These are phyloP conservation scores for Tolypocladium pustulatum DNA, from an alignment of 2,329 filamentous ascomycete genomes.

Conservation along the genomic window DNA sequence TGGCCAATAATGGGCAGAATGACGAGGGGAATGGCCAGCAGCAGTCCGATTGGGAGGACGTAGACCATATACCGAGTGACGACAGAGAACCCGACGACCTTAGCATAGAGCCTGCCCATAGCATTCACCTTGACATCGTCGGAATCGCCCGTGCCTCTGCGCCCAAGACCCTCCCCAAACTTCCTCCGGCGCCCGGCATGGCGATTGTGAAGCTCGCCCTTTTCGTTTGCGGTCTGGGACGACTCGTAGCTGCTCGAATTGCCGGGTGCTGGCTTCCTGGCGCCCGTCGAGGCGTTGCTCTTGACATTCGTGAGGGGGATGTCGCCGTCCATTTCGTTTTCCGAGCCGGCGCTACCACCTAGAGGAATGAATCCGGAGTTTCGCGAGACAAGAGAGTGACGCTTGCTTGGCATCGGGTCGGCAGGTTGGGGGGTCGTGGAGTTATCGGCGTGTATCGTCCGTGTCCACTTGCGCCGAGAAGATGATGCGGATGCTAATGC, in stretches of 20 bases:
- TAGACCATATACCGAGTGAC: conserved; percentile 59
- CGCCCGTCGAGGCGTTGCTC: conserved; percentile 44
- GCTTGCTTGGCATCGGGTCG: conserved; percentile 8
- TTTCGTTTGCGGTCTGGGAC: conserved; percentile 30
- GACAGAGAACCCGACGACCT: conserved; percentile 52
- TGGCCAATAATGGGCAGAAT: conserved; percentile 37
- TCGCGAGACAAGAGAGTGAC: conserved; percentile 9
- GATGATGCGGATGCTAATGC: neutral
- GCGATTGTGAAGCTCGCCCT: conserved; percentile 26
- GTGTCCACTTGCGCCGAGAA: neutral
- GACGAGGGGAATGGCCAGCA: conserved; percentile 53
- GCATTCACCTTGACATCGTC: conserved; percentile 50
- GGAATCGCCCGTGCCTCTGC: conserved; percentile 32
- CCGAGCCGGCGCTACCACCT: conserved; percentile 19
- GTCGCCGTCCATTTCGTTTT: conserved; percentile 26
- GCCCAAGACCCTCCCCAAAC: conserved; percentile 26
- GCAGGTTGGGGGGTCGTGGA: neutral
- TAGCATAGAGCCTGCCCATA: conserved; percentile 56
- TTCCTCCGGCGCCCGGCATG: conserved; percentile 39
- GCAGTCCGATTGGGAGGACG: conserved; percentile 49
- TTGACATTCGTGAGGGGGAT: conserved; percentile 47
- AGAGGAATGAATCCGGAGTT: conserved; percentile 33
- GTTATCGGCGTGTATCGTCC: neutral
- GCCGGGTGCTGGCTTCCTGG: conserved; percentile 31
- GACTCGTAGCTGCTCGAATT: conserved; percentile 23